Conservation (phyloP, 257 asterid species). For the Cinchona pubescens region DNA sequence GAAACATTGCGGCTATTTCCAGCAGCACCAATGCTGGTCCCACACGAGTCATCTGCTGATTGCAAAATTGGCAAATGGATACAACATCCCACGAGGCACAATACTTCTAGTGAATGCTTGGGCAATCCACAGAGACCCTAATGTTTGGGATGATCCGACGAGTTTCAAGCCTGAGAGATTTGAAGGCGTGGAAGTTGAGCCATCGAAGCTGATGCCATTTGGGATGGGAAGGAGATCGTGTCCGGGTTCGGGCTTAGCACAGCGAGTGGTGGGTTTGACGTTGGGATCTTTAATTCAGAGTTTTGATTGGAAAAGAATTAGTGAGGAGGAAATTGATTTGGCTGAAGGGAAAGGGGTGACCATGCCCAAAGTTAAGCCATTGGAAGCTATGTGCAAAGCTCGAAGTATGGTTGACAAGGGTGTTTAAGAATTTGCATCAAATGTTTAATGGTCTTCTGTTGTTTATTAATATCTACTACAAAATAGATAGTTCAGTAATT, state of each 20-base stretch:
- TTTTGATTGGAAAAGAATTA: constrained; percentile 55
- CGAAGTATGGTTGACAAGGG: constrained; percentile 20
- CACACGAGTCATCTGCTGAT: constrained; percentile 53
- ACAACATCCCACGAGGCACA: constrained; percentile 52
- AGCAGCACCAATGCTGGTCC: constrained; percentile 45
- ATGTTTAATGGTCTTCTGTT: no score
- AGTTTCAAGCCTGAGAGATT: constrained; percentile 60
- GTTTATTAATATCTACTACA: no score
- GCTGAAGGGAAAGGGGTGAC: constrained; percentile 48
- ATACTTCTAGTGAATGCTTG: constrained; percentile 58
- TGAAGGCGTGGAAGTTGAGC: constrained; percentile 23
- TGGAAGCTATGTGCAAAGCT: constrained; percentile 44
- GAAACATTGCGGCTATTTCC: constrained; percentile 56
- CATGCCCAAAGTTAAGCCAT: constrained; percentile 38
- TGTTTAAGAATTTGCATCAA: constrained; percentile 6
- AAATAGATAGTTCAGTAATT: no score
- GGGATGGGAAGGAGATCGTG: constrained; percentile 80
- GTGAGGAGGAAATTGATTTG: constrained; percentile 39
- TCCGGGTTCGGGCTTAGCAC: constrained; percentile 59
- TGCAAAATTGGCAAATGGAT: constrained; percentile 47
- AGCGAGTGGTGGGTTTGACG: constrained; percentile 43
- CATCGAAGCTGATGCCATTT: constrained; percentile 46
- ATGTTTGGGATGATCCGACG: constrained; percentile 50
- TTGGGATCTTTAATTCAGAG: constrained; percentile 54
- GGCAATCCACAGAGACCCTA: constrained; percentile 66